A percentile compares a stretch with the other conserved stretches of the same genome.
phyloP scores from a whole-genome alignment of 2,329 filamentous ascomycete genomes.

The Calonectria crousiana region DNA sequence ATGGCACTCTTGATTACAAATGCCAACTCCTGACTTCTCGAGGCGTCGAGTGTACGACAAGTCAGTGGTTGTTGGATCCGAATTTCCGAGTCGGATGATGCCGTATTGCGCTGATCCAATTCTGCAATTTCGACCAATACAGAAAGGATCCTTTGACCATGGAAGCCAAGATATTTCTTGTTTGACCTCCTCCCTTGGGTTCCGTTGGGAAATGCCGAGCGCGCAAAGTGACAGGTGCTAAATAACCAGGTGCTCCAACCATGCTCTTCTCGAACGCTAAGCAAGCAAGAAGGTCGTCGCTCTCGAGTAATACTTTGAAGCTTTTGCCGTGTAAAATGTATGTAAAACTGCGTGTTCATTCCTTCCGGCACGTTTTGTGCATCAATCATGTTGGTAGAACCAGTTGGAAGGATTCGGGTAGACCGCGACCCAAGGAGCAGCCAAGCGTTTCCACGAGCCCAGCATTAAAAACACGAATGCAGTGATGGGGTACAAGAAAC shows the following conservation, averaged over 20 bases:
- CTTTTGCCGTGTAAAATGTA: neutral
- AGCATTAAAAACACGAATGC: neutral
- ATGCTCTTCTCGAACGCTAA: neutral
- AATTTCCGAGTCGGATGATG: neutral
- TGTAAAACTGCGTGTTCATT: neutral
- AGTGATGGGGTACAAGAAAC: neutral
- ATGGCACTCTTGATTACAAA: neutral
- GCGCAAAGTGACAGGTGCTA: neutral
- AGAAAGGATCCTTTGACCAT: neutral
- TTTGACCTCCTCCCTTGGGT: neutral
- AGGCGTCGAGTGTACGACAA: neutral
- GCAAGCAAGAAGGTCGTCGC: too few relatives aligned
- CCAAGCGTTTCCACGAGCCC: neutral
- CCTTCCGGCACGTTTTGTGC: neutral
- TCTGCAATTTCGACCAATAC: too few relatives aligned
- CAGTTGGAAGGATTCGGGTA: neutral
- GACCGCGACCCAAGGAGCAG: neutral
- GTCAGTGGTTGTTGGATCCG: neutral
- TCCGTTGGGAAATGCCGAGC: neutral
- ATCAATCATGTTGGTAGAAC: neutral
- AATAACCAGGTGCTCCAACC: too few relatives aligned
- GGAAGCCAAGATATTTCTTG: neutral
- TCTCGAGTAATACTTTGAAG: neutral
- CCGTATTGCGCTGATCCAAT: neutral
- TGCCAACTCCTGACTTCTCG: neutral